Percentiles rank a stretch among this genome's conserved stretches.
phyloP scores from a whole-genome alignment of 176 grass and related monocot genomes.

The Carex scoparia region DNA sequence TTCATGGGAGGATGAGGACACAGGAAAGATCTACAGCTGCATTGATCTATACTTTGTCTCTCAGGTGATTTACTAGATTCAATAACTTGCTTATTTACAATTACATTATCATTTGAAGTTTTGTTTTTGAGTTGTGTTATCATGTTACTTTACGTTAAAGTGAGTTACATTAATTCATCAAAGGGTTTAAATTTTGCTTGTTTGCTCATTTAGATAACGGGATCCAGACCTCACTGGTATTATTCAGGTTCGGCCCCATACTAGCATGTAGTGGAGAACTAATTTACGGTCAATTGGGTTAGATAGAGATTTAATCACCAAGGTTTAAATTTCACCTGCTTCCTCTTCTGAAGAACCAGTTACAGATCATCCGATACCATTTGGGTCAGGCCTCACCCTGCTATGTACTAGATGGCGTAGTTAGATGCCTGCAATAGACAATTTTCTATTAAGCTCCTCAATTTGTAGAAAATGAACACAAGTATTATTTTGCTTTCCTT shows the following conservation, averaged over 20 bases:
- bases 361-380: neutral
- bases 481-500: slow-evolving; percentile 19
- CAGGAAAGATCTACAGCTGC: slow-evolving; percentile 82
- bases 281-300: neutral
- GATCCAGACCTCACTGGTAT: neutral
- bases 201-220: neutral
- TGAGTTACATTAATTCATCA: neutral
- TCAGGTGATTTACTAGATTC: slow-evolving; percentile 47
- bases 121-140: neutral
- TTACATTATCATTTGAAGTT: neutral
- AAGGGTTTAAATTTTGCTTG: neutral
- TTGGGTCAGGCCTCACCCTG: neutral
- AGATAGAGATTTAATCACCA: neutral
- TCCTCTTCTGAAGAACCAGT: neutral
- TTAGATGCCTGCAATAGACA: neutral
- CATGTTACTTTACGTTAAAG: neutral
- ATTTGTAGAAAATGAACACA: neutral
- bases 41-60: slow-evolving; percentile 89
- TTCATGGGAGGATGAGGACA: slow-evolving; percentile 93
- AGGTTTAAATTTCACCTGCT: neutral
- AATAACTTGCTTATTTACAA: neutral
- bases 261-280: neutral
- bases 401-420: neutral
- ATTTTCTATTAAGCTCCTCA: neutral
- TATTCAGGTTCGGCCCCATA: neutral